Base-by-base conservation (phyloP, 768 basidiomycete species). In the Mycena rebaudengoi region DNA sequence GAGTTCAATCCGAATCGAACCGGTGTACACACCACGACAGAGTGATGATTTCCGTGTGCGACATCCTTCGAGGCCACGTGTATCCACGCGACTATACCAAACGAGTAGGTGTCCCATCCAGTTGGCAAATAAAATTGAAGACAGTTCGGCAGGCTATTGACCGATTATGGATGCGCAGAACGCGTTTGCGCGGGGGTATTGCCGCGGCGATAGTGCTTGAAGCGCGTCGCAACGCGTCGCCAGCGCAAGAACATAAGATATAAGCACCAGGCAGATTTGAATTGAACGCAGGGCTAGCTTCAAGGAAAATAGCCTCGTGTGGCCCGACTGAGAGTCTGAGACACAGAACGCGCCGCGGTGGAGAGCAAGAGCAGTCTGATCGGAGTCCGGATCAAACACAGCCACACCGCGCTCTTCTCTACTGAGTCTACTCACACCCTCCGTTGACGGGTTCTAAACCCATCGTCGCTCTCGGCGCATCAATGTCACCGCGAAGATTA, bases 111-210 rank as follows among this genome's bases (percentile, higher is more conserved):
- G 4, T 29, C 25, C 20, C 51, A 52, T 21, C 23, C 51, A 40
- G 4, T 52, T 39, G 18, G 7, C n/a, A 7, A 52, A 25, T 23
- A 16, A 26, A 35, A 51, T 51, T 21, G 7, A 51, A 35, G 12
- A 51, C 2, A 25, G n/a, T 51, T 25, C n/a, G 26, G 32, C 21
- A 35, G 51, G 40, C 16, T 52, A 52, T 52, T 52, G 23, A 33
- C 25, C 16, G 37, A 41, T 29, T 53, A 30, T 53, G 16, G 7
- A 21, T n/a, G n/a, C n/a, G n/a, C n/a, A n/a, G n/a, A n/a, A n/a
- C n/a, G n/a, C n/a, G n/a, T n/a, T n/a, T n/a, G n/a, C 52, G n/a
- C 37, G 52, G n/a, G 26, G 39, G 39, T 53, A 30, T 53, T 53
- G n/a, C n/a, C n/a, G n/a, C n/a, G n/a, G 52, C n/a, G 28, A 53